phyloP scores from a whole-genome alignment of 1,139 yeast species.

The Candida dubliniensis region DNA sequence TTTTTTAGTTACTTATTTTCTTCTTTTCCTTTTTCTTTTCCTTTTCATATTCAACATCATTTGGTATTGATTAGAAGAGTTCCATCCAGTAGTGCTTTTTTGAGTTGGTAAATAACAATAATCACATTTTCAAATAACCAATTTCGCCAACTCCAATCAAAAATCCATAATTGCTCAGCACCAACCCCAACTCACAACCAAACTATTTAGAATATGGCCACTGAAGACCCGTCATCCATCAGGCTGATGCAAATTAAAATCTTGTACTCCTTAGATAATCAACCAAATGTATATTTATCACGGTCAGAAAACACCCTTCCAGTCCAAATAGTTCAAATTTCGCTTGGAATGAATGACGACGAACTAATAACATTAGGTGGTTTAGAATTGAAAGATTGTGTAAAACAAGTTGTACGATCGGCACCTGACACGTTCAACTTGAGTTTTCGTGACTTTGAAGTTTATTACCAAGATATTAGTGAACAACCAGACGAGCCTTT shows the following conservation, averaged over 20 bases:
- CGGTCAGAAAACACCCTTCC: conserved; percentile 46
- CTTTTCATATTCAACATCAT: background rate
- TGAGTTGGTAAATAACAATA: background rate
- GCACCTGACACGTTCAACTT: conserved; percentile 61
- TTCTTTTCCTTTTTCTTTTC: background rate
- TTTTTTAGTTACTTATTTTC: background rate
- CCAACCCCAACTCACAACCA: too few relatives aligned
- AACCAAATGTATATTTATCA: conserved; percentile 56
- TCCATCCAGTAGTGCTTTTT: background rate
- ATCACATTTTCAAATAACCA: background rate
- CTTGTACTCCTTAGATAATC: conserved; percentile 60
- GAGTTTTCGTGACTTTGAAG: conserved; percentile 57
- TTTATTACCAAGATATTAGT: conserved; percentile 69
- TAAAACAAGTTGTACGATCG: conserved; percentile 48
- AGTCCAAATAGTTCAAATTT: conserved; percentile 49
- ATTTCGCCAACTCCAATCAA: background rate
- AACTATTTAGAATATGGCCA: too few relatives aligned
- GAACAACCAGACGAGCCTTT: conserved; percentile 76
- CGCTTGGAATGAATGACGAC: conserved; percentile 33
- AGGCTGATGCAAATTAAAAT: conserved; percentile 55
- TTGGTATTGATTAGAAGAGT: background rate
- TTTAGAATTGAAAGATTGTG: conserved; percentile 52
- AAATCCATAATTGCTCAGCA: too few relatives aligned
- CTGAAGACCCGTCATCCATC: conserved; percentile 16
- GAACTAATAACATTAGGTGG: conserved; percentile 53